phyloP scores from a whole-genome alignment of 257 asterid genomes.

The Rubia yunnanensis region DNA sequence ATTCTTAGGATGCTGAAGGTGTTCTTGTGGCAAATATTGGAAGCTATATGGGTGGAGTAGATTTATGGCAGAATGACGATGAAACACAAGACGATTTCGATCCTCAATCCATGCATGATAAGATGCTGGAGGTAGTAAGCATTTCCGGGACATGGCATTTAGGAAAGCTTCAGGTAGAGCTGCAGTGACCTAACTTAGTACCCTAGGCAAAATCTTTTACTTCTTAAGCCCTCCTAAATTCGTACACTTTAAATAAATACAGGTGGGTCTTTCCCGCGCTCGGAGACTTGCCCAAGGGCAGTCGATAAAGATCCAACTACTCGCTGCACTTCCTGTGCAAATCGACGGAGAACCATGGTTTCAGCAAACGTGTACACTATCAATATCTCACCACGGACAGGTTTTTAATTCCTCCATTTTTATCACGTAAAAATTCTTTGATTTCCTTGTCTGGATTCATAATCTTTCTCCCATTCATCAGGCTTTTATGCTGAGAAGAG shows the following conservation, averaged over 20 bases:
- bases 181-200: background rate
- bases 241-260: conserved; percentile 14
- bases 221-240: background rate
- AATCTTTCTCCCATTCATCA: conserved; percentile 15
- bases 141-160: conserved; percentile 96
- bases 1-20: conserved; percentile 54
- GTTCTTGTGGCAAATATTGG: conserved; percentile 2
- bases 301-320: conserved; percentile 77
- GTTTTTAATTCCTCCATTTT: conserved; percentile 23
- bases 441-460: background rate
- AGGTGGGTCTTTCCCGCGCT: conserved; percentile 98
- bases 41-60: conserved; percentile 18
- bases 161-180: conserved; percentile 87
- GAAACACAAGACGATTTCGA: conserved; percentile 79
- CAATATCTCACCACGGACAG: conserved; percentile 94
- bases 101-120: conserved; percentile 99
- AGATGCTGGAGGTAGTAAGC: conserved; percentile 92
- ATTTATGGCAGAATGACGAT: conserved; percentile 97
- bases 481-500: conserved; percentile 98
- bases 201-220: background rate
- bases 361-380: conserved; percentile 77
- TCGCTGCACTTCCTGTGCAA: conserved; percentile 86
- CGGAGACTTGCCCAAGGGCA: conserved; percentile 97
- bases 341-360: conserved; percentile 98
- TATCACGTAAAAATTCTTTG: background rate